Percentiles rank a stretch among this genome's conserved stretches.
These are phyloP conservation scores for Termitomyces sp. DNA, from an alignment of 768 basidiomycete species.

Conservation along the genomic window DNA sequence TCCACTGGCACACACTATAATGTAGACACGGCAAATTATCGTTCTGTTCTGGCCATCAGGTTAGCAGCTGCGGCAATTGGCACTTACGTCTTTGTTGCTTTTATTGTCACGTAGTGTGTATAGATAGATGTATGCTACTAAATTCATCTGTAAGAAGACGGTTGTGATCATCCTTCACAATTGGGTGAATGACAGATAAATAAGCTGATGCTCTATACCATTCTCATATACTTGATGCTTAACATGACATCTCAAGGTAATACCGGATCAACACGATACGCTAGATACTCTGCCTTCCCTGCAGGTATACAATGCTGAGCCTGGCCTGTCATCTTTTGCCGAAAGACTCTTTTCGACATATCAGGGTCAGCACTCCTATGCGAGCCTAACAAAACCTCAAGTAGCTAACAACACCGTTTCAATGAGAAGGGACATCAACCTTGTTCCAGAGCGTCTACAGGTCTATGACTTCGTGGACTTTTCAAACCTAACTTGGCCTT, in stretches of 20 bases:
- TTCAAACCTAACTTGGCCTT: not conserved
- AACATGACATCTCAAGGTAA: not conserved
- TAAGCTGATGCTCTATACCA: not conserved
- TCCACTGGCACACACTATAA: slow-evolving; percentile 21
- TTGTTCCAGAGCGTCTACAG: not conserved
- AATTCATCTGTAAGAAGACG: not conserved
- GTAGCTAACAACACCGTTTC: not conserved
- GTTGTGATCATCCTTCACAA: not conserved
- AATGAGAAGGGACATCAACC: not conserved
- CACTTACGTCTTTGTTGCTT: slow-evolving; percentile 14
- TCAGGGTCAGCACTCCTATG: not conserved
- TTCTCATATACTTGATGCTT: not conserved
- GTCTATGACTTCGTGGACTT: not conserved
- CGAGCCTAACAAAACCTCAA: not conserved
- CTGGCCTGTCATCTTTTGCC: not conserved
- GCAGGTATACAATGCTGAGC: not conserved
- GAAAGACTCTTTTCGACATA: not conserved
- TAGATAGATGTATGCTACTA: not conserved
- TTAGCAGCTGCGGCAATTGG: slow-evolving; percentile 14
- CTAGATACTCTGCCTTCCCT: too few relatives aligned
- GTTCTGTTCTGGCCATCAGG: slow-evolving; percentile 49
- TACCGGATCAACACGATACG: not conserved
- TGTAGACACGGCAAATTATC: slow-evolving; percentile 56
- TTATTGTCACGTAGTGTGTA: slow-evolving; percentile 1
- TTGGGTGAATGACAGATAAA: not conserved